Conservation (phyloP, 495 filamentous ascomycete species). For the Achaetomiella virescens region DNA sequence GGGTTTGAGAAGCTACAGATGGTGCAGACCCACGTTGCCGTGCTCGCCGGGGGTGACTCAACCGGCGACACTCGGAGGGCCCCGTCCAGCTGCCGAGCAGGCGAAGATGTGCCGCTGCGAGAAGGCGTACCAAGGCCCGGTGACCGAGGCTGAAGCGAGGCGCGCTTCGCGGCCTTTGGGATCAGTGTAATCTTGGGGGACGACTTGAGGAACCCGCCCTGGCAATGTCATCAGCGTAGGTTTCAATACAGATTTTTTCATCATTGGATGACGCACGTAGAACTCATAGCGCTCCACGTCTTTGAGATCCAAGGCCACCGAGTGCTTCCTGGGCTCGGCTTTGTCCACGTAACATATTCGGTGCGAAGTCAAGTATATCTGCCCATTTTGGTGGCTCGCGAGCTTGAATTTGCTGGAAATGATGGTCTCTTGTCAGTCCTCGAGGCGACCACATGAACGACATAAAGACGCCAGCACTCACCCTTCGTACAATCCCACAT, state of each 20-base stretch:
- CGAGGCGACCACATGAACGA: neutral
- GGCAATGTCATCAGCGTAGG: too few species aligned
- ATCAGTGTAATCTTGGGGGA: slow-evolving; percentile 88
- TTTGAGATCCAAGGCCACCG: slow-evolving; percentile 79
- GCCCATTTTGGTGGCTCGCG: slow-evolving; percentile 88
- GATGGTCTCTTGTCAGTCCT: slow-evolving; percentile 15
- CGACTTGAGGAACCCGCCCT: slow-evolving; percentile 93
- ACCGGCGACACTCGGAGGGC: slow-evolving; percentile 44
- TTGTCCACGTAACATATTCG: slow-evolving; percentile 92
- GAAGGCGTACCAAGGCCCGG: slow-evolving; percentile 33
- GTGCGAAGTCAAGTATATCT: slow-evolving; percentile 93
- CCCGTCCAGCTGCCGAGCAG: slow-evolving; percentile 44
- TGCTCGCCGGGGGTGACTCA: slow-evolving; percentile 43
- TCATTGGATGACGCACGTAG: slow-evolving; percentile 66
- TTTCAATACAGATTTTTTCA: neutral
- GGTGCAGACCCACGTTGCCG: slow-evolving; percentile 93
- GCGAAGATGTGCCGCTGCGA: slow-evolving; percentile 42
- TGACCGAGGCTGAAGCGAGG: slow-evolving; percentile 43
- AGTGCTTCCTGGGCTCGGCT: slow-evolving; percentile 76
- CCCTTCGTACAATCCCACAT: slow-evolving; percentile 97
- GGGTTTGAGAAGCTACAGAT: slow-evolving; percentile 98
- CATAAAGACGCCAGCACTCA: slow-evolving; percentile 36
- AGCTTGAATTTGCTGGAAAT: slow-evolving; percentile 83
- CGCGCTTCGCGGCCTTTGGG: slow-evolving; percentile 62
- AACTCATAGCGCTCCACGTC: slow-evolving; percentile 87